Base-by-base conservation (phyloP, 2,329 filamentous ascomycete genomes). In the Cadophora malorum region DNA sequence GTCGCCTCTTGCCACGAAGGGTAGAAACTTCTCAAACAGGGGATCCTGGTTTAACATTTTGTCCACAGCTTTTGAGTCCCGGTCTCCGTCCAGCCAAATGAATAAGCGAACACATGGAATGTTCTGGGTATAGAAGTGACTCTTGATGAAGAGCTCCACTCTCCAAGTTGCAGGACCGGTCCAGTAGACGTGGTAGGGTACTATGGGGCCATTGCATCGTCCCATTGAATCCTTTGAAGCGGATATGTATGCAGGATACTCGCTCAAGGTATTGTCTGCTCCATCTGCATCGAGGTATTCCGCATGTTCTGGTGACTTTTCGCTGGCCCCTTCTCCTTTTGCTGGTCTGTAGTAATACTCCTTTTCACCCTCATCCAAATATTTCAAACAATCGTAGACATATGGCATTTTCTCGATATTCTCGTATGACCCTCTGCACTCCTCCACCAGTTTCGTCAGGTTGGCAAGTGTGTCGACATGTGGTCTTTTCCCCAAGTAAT, bases 141-240 rank as follows among this genome's bases (percentile, higher is more conserved):
- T 83, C 78, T 87, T 87, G 78, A 86, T 78, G 71, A 87, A 86
- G 35, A 84, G 78, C 71, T 86, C 85, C 52, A 86, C 83, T 53
- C 85, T 79, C 85, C 85, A 87, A 3, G 84, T 86, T 3, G 84
- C 84, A 9, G 84, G 82, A 3, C 85, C 85, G 8, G 84, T 85
- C 85, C 85, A 86, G 80, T 86, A 86, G 33, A 83, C 81, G 71
- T 87, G 85, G 63, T 84, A 86, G 4, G 84, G 84, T 35, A 86
- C 80, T 70, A 86, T 84, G n/a, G 84, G 84, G 1, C 85, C 85
- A 52, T 83, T 79, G 70, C 85, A 87, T 31, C 80, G 79, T n/a
- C 84, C 84, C 47, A 82, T 79, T 10, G 75, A 79, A 2, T 77
- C 72, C 61, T 80, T 81, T 21, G 82, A 79, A 2, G 80, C 76